Percentiles rank a stretch among this genome's conserved stretches.
These are phyloP conservation scores for Davidsoniella australis DNA, from an alignment of 2,329 filamentous ascomycete species.

Conservation along the genomic window DNA sequence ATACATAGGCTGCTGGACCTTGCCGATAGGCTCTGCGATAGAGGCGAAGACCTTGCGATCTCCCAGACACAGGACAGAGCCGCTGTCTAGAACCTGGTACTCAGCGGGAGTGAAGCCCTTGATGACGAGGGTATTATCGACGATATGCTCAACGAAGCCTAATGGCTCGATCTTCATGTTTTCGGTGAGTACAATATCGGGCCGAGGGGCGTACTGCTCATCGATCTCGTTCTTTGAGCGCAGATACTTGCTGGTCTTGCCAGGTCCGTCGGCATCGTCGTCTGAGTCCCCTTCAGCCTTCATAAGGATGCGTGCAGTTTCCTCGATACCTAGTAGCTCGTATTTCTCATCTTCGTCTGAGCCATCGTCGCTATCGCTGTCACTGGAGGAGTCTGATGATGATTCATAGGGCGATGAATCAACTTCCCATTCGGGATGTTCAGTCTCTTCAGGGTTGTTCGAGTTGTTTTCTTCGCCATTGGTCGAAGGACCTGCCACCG, in stretches of 20 bases:
- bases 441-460: conserved; percentile 12
- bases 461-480: neutral
- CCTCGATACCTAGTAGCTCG: conserved; percentile 60
- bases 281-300: conserved; percentile 63
- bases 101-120: conserved; percentile 65
- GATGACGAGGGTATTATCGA: conserved; percentile 65
- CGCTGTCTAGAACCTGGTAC: conserved; percentile 68
- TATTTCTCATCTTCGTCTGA: conserved; percentile 46
- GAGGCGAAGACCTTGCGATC: conserved; percentile 63
- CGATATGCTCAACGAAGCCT: conserved; percentile 57
- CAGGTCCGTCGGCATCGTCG: conserved; percentile 39
- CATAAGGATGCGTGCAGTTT: conserved; percentile 75
- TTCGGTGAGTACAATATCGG: conserved; percentile 58
- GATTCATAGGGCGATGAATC: conserved; percentile 65
- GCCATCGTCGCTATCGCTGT: conserved; percentile 41
- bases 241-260: conserved; percentile 28
- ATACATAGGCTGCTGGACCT: conserved; percentile 75
- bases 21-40: conserved; percentile 71
- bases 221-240: conserved; percentile 67
- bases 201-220: conserved; percentile 51
- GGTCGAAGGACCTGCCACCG: neutral
- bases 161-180: conserved; percentile 64
- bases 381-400: conserved; percentile 41
- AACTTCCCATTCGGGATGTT: conserved; percentile 65
- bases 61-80: conserved; percentile 65